These are phyloP conservation scores for Hemisphaericaspora nanyangensis DNA, from an alignment of 805 yeast species.

Conservation along the genomic window DNA sequence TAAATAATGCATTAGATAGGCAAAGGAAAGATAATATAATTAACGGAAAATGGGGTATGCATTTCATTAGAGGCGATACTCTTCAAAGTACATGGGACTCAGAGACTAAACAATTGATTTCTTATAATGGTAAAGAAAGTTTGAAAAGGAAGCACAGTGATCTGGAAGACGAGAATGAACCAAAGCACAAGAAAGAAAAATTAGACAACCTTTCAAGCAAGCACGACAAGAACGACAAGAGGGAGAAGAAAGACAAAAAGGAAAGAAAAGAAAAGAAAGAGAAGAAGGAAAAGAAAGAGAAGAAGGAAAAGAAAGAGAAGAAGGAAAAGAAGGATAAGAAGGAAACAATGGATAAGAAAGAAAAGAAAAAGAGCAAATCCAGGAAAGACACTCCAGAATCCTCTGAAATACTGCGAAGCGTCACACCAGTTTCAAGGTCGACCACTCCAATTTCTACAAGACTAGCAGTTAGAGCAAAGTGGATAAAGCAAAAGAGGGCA, in stretches of 20 bases:
- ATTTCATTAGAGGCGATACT: conserved; percentile 81
- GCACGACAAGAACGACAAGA: conserved; percentile 22
- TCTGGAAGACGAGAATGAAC: conserved; percentile 19
- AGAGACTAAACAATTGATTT: conserved; percentile 30
- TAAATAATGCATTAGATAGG: conserved; percentile 61
- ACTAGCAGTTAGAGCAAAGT: conserved; percentile 69
- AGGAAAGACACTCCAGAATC: conserved; percentile 1
- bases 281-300: conserved; percentile 18
- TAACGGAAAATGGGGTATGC: conserved; percentile 86
- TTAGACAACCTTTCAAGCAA: conserved; percentile 18
- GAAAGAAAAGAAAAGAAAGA: conserved; percentile 21
- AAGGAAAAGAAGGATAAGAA: conserved; percentile 6
- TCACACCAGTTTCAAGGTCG: conserved; percentile 4
- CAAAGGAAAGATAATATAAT: conserved; percentile 65
- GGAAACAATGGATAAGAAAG: conserved; percentile 9
- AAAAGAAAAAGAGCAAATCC: conserved; percentile 7
- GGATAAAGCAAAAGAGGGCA: conserved; percentile 87
- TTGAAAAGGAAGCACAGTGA: conserved; percentile 17
- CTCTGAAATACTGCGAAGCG: conserved; percentile 2
- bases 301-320: conserved; percentile 11
- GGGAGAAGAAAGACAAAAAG: conserved; percentile 23
- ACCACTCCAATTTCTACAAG: conserved; percentile 28
- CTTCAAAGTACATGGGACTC: conserved; percentile 80
- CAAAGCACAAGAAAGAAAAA: conserved; percentile 22
- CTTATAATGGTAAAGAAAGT: conserved; percentile 12